Conservation (phyloP, 225 moss, liverwort and hornwort species). For the Pseudoscleropodium purum region DNA sequence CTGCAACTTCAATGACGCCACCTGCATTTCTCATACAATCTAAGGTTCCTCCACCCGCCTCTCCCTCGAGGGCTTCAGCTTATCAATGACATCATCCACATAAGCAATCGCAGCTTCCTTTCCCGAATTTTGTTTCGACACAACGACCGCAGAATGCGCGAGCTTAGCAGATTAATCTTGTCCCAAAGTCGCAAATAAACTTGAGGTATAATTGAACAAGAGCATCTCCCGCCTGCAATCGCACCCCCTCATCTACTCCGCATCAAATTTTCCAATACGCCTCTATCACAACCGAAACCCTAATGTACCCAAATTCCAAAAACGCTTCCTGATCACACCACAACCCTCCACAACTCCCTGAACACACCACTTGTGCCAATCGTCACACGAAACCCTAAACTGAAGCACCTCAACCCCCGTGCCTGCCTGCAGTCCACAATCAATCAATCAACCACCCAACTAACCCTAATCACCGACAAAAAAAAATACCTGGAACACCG, state of each 20-base stretch:
- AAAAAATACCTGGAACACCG: conserved; percentile 40
- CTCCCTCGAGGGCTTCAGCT: conserved; percentile 77
- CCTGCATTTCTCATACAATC: conserved; percentile 85
- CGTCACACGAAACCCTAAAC: background rate
- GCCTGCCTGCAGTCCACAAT: background rate
- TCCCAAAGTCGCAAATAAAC: conserved; percentile 88
- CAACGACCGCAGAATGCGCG: conserved; percentile 82
- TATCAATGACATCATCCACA: conserved; percentile 71
- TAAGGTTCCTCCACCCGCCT: conserved; percentile 82
- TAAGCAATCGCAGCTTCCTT: conserved; percentile 71
- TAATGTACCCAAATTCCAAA: background rate
- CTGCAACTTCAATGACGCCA: conserved; percentile 75
- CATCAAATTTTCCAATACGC: background rate
- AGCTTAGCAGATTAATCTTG: conserved; percentile 87
- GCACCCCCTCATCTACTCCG: background rate
- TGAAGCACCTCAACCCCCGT: background rate
- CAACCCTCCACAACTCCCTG: background rate
- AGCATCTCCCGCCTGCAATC: conserved; percentile 67
- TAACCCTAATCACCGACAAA: background rate
- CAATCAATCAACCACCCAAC: background rate
- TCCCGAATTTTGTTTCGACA: conserved; percentile 67
- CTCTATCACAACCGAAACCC: background rate
- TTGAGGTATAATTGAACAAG: conserved; percentile 83
- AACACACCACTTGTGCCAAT: background rate
- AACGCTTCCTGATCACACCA: background rate